Evolutionary conservation across 1,284 basidiomycete species (phyloP).

Genomic region (Puccinia triticina): DNA sequence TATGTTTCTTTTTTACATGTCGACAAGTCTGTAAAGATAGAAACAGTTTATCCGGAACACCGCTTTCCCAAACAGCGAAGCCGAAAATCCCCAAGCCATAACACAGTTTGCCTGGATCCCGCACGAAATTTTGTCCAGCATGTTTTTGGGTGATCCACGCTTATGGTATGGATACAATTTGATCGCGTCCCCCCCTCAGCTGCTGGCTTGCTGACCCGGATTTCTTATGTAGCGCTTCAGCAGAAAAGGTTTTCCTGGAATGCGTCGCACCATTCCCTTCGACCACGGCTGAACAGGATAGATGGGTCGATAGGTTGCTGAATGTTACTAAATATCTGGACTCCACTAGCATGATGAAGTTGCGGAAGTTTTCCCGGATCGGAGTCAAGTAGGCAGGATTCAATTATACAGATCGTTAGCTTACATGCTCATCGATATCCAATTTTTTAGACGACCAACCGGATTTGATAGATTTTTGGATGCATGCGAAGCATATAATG

Average conservation of each 20-base stretch:
- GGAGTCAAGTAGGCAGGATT: conserved; percentile 63
- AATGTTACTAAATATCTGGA: conserved; percentile 36
- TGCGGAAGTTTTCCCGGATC: conserved; percentile 37
- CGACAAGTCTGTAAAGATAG: not conserved
- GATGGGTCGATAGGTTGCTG: conserved; percentile 43
- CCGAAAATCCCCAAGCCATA: conserved; percentile 72
- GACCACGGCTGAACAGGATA: conserved; percentile 17
- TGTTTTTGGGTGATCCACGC: conserved; percentile 50
- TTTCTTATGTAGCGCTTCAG: conserved; percentile 63
- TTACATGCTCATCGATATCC: conserved; percentile 9
- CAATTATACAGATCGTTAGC: conserved; percentile 65
- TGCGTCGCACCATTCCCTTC: conserved; percentile 78
- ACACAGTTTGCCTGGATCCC: conserved; percentile 94
- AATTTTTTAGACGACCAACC: conserved; percentile 66
- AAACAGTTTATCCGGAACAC: not conserved
- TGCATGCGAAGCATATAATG: conserved; percentile 76
- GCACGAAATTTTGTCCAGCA: conserved; percentile 68
- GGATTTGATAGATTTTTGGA: conserved; percentile 70
- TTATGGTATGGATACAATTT: conserved; percentile 41
- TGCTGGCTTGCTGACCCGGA: conserved; percentile 51
- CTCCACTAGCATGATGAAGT: conserved; percentile 19
- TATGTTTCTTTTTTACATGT: conserved; percentile 61
- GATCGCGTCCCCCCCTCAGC: conserved; percentile 66
- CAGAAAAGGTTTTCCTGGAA: conserved; percentile 71
- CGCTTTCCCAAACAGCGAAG: conserved; percentile 68